These are phyloP conservation scores for Globisporangium perplexum DNA, from an alignment of 352 stramenopile genomes.

Conservation along the genomic window DNA sequence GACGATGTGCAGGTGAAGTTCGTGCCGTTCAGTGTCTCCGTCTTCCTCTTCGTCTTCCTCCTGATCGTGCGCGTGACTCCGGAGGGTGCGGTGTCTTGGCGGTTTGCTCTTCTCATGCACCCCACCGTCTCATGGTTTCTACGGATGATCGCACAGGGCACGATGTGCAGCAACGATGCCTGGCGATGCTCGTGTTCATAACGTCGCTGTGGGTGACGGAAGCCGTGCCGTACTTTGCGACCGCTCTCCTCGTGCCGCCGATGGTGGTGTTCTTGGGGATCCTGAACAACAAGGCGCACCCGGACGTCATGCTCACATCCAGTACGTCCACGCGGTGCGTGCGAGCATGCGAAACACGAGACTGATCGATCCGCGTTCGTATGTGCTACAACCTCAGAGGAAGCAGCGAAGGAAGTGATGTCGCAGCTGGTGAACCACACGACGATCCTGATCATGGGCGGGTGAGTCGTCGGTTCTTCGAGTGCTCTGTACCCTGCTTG, in stretches of 20 bases:
- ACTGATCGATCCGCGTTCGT: neutral
- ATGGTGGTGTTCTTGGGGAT: conserved; percentile 88
- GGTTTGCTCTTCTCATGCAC: neutral
- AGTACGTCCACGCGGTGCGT: conserved; percentile 30
- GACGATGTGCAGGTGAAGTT: conserved; percentile 54
- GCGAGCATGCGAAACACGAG: neutral
- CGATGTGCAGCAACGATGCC: conserved; percentile 76
- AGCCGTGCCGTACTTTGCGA: conserved; percentile 89
- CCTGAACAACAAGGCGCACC: conserved; percentile 80
- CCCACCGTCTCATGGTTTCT: no score
- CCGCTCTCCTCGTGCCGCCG: conserved; percentile 81
- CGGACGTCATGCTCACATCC: conserved; percentile 54
- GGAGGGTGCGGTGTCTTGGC: conserved; percentile 32
- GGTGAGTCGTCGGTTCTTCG: conserved; percentile 18
- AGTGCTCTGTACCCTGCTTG: neutral
- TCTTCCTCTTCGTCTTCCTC: conserved; percentile 69
- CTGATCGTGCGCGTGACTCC: conserved; percentile 70
- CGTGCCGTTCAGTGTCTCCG: conserved; percentile 62
- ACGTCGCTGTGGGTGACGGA: conserved; percentile 90
- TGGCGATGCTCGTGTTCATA: conserved; percentile 89
- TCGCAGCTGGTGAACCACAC: conserved; percentile 89
- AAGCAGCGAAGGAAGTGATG: conserved; percentile 87
- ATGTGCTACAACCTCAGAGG: conserved; percentile 25
- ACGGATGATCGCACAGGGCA: conserved; percentile 25
- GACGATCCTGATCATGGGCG: conserved; percentile 91